Evolutionary conservation across 768 basidiomycete species (phyloP).

Genomic region (Pleurotus ostreatus): DNA sequence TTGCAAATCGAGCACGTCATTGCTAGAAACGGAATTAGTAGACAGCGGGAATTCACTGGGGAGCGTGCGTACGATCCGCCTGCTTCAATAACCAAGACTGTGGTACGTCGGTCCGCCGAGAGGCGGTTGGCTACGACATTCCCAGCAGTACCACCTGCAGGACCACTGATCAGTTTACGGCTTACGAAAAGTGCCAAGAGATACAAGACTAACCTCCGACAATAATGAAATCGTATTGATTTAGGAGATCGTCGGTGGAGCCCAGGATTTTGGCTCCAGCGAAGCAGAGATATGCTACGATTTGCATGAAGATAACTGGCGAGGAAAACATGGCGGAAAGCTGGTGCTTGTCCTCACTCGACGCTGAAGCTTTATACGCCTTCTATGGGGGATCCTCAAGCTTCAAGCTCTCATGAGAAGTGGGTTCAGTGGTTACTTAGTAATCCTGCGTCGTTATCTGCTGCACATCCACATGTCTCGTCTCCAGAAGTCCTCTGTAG

Average conservation of each 20-base stretch:
- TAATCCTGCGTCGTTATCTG: no score
- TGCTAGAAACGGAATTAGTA: neutral
- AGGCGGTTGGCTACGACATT: conserved; percentile 3
- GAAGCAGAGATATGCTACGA: neutral
- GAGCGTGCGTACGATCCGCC: neutral
- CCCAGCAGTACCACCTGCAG: neutral
- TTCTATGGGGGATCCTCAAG: no score
- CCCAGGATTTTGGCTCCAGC: neutral
- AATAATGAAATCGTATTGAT: neutral
- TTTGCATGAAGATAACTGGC: no score
- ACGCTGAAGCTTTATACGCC: no score
- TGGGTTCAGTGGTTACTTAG: no score
- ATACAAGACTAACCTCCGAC: neutral
- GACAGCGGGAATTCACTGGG: neutral
- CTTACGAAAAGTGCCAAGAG: neutral
- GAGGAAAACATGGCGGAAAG: no score
- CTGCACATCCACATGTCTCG: no score
- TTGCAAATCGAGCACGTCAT: conserved; percentile 12
- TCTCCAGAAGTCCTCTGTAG: no score
- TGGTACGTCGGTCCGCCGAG: neutral
- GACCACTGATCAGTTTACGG: neutral
- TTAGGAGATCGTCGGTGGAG: neutral
- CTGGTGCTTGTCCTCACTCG: no score
- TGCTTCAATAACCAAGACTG: neutral
- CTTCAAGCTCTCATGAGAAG: no score